Percentiles rank a stretch among this genome's conserved stretches.
These are phyloP conservation scores for Nakataea oryzae DNA, from an alignment of 2,329 filamentous ascomycete species.

Conservation along the genomic window DNA sequence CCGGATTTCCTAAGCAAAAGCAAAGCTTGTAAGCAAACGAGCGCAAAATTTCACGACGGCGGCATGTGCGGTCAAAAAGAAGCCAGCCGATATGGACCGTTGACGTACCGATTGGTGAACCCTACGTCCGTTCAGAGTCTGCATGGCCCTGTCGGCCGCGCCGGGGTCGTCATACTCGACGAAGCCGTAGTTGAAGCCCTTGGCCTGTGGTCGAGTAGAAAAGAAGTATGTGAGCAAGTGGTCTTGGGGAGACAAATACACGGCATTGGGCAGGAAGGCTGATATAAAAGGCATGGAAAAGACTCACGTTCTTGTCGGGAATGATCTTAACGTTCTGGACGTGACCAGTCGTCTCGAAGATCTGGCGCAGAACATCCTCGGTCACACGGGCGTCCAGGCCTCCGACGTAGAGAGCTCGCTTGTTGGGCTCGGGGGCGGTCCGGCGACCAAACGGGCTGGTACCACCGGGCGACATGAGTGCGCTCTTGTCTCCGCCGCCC, in stretches of 20 bases:
- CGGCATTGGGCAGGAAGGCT: no score
- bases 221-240: no score
- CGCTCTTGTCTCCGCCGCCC: conserved; percentile 51
- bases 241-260: conserved; percentile 19
- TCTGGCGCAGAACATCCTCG: conserved; percentile 91
- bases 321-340: conserved; percentile 99
- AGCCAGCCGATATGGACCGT: conserved; percentile 6
- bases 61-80: not conserved
- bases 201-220: conserved; percentile 46
- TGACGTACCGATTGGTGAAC: conserved; percentile 85
- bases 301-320: conserved; percentile 97
- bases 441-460: conserved; percentile 75
- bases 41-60: conserved; percentile 2
- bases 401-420: conserved; percentile 91
- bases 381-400: conserved; percentile 91
- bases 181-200: conserved; percentile 98
- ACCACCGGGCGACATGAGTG: conserved; percentile 76
- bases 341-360: conserved; percentile 97
- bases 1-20: conserved; percentile 67
- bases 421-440: conserved; percentile 94
- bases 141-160: conserved; percentile 93
- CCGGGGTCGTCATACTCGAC: conserved; percentile 97
- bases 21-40: conserved; percentile 14
- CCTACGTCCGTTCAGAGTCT: conserved; percentile 86
- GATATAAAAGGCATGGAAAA: not conserved